phyloP scores from a whole-genome alignment of 2,329 filamentous ascomycete genomes.

The Fusarium annulatum region DNA sequence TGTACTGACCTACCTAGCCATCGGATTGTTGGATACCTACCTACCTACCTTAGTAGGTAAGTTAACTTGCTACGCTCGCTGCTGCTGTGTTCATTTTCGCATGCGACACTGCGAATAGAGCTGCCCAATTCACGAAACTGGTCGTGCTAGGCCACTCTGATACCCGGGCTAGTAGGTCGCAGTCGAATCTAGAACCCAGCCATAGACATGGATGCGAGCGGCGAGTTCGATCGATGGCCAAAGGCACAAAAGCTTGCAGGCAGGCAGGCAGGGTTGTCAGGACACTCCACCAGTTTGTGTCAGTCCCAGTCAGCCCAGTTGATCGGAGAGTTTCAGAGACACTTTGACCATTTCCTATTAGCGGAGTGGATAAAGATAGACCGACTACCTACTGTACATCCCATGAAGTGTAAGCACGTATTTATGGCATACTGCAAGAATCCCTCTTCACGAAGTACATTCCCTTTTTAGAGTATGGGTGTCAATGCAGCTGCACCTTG shows the following conservation, averaged over 20 bases:
- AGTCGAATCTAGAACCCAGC: constrained; percentile 14
- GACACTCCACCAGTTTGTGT: constrained; percentile 26
- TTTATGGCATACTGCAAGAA: background rate
- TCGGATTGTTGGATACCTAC: background rate
- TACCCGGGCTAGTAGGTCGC: background rate
- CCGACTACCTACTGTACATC: background rate
- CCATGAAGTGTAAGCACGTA: background rate
- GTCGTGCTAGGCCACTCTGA: background rate
- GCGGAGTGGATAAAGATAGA: constrained; percentile 8
- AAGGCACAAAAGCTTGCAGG: background rate
- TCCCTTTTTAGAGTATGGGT: constrained; percentile 27
- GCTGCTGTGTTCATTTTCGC: background rate
- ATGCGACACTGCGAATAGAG: background rate
- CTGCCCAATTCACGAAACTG: background rate
- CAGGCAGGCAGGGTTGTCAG: background rate
- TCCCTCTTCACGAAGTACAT: constrained; percentile 25
- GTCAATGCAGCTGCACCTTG: constrained; percentile 28
- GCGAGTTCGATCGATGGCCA: background rate
- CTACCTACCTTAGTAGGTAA: background rate
- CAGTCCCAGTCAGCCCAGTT: constrained; percentile 1
- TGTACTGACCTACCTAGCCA: background rate
- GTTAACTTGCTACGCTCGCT: background rate
- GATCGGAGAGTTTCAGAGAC: constrained; percentile 11
- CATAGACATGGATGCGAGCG: constrained; percentile 15
- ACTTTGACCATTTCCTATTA: background rate